These are phyloP conservation scores for Apostasia shenzhenica DNA, from an alignment of 106 monocot genomes.

Conservation along the genomic window DNA sequence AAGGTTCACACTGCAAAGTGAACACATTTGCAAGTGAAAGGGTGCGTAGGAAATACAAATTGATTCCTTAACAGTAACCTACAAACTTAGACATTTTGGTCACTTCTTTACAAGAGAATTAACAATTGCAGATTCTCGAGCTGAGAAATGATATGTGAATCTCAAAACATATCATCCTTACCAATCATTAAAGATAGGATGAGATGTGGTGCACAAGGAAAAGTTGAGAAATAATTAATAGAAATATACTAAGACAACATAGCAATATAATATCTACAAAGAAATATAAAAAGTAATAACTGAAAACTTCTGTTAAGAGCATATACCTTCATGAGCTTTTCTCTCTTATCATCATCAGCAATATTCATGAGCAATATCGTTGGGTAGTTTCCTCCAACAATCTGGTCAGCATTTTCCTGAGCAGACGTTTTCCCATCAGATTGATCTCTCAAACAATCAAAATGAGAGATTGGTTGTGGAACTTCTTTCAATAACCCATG, in stretches of 20 bases:
- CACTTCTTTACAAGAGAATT: no score
- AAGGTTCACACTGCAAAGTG: no score
- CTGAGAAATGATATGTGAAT: neutral
- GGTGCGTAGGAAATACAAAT: no score
- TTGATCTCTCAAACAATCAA: conserved; percentile 3
- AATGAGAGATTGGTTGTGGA: neutral
- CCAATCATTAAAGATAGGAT: neutral
- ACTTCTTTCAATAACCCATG: neutral
- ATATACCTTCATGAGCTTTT: conserved; percentile 55
- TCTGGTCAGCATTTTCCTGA: neutral
- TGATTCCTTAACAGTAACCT: no score
- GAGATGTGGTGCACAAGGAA: neutral
- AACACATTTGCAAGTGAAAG: no score
- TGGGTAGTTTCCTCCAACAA: conserved; percentile 12
- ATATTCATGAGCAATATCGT: conserved; percentile 83
- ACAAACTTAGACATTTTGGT: no score
- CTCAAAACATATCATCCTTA: neutral
- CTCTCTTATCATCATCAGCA: conserved; percentile 72
- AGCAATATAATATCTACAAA: neutral
- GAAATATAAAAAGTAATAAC: neutral
- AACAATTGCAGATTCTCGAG: no score
- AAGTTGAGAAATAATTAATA: neutral
- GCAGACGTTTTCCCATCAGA: conserved; percentile 9
- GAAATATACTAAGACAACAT: neutral
- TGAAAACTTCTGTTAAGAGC: no score